Conservation (phyloP, 108 stramenopile species). For the Conticribra guillardii region DNA sequence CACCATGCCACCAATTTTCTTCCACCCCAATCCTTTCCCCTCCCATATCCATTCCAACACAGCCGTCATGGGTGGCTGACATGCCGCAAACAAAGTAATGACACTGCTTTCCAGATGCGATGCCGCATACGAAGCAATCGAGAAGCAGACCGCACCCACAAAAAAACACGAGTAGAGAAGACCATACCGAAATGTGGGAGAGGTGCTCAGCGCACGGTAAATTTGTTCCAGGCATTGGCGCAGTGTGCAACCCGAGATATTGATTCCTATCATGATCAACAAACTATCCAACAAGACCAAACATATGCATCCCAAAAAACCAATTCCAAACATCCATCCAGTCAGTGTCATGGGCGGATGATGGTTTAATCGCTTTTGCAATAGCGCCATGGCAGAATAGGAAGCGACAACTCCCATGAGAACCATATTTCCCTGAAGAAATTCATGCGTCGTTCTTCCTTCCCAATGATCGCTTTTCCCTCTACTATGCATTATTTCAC, state of each 20-base stretch:
- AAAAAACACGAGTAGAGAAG: constrained; percentile 31
- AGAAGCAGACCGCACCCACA: constrained; percentile 36
- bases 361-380: constrained; percentile 39
- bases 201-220: constrained; percentile 23
- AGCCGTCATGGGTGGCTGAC: constrained; percentile 45
- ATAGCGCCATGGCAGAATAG: constrained; percentile 32
- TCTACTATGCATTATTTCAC: not conserved
- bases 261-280: constrained; percentile 12
- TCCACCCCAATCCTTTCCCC: constrained; percentile 32
- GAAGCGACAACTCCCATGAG: constrained; percentile 22
- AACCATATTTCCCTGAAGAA: constrained; percentile 40
- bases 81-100: constrained; percentile 44
- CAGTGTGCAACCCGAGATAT: constrained; percentile 29
- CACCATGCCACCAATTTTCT: constrained; percentile 37
- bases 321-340: constrained; percentile 38
- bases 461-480: constrained; percentile 11
- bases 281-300: constrained; percentile 27
- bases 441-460: constrained; percentile 2
- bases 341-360: constrained; percentile 43
- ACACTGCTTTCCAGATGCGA: constrained; percentile 41
- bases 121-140: constrained; percentile 35
- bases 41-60: constrained; percentile 46
- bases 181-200: constrained; percentile 39
- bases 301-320: constrained; percentile 16
- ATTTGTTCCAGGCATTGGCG: constrained; percentile 24